Evolutionary conservation across 2,329 filamentous ascomycete species (phyloP).

Genomic region (Cytospora schulzeri): DNA sequence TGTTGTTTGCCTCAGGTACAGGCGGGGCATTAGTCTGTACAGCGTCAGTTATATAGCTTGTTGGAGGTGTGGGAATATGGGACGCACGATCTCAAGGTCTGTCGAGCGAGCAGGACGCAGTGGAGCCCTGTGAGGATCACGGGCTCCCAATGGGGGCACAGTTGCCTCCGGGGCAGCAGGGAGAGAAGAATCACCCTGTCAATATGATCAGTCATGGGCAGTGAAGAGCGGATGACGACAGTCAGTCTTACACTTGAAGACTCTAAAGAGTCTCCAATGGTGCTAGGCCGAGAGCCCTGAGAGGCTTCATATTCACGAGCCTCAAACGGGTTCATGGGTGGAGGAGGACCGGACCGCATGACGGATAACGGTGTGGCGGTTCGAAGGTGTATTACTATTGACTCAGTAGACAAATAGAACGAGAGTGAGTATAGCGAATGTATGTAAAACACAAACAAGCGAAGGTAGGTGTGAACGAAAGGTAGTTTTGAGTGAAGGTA

Average conservation of each 20-base stretch:
- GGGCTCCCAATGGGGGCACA: not conserved
- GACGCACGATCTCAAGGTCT: slow-evolving; percentile 29
- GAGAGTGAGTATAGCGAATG: not conserved
- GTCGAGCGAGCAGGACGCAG: not conserved
- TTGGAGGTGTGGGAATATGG: not conserved
- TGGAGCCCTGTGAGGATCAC: not conserved
- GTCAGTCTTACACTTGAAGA: slow-evolving; percentile 11
- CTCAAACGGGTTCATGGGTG: slow-evolving; percentile 23
- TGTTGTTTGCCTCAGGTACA: not conserved
- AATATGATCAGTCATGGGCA: not conserved
- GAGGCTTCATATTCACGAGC: slow-evolving; percentile 22
- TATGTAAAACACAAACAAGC: not conserved
- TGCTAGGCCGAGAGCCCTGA: slow-evolving; percentile 7
- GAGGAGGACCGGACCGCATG: slow-evolving; percentile 14
- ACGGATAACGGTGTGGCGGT: not conserved
- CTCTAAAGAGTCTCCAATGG: slow-evolving; percentile 1
- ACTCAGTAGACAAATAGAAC: not conserved
- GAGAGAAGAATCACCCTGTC: slow-evolving; percentile 13
- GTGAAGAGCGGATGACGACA: not conserved
- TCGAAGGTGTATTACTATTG: not conserved
- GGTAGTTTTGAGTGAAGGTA: not conserved
- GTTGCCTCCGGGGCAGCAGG: slow-evolving; percentile 13
- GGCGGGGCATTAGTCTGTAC: slow-evolving; percentile 26
- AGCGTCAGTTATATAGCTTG: slow-evolving; percentile 1
- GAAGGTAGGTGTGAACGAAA: not conserved